Percentiles rank a stretch among this genome's conserved stretches.
Conservation (phyloP, 2,329 filamentous ascomycete genomes). For the Aspergillus pseudoviridinutans region DNA sequence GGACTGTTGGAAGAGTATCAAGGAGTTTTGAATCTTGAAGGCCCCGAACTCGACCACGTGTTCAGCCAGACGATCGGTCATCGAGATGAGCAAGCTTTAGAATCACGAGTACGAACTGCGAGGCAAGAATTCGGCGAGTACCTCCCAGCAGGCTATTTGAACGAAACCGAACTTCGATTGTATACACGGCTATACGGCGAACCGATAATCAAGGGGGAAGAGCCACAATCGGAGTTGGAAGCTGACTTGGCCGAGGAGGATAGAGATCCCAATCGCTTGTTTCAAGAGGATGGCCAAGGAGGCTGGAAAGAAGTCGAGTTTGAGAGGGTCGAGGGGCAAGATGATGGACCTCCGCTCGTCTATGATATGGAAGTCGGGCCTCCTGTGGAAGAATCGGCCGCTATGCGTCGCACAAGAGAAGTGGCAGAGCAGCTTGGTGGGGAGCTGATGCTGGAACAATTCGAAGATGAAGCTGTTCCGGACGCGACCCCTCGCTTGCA, state of each 20-base stretch:
- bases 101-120: slow-evolving; percentile 59
- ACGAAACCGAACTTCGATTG: slow-evolving; percentile 64
- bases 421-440: slow-evolving; percentile 38
- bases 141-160: slow-evolving; percentile 68
- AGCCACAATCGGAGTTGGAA: slow-evolving; percentile 21
- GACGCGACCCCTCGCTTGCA: slow-evolving; percentile 59
- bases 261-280: slow-evolving; percentile 30
- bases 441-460: slow-evolving; percentile 42
- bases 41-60: slow-evolving; percentile 24
- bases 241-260: slow-evolving; percentile 24
- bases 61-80: slow-evolving; percentile 28
- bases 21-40: slow-evolving; percentile 18
- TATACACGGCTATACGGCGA: slow-evolving; percentile 80
- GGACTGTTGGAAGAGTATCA: slow-evolving; percentile 27
- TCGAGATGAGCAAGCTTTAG: slow-evolving; percentile 29
- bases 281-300: slow-evolving; percentile 36
- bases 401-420: slow-evolving; percentile 33
- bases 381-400: slow-evolving; percentile 24
- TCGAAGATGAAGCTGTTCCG: slow-evolving; percentile 37
- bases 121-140: slow-evolving; percentile 73
- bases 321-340: slow-evolving; percentile 15
- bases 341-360: slow-evolving; percentile 20
- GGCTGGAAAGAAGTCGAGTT: slow-evolving; percentile 35
- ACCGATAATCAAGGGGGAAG: slow-evolving; percentile 48
- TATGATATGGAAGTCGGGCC: slow-evolving; percentile 29